Base-by-base conservation (phyloP, 352 stramenopile species). In the Phytophthora podocarpi region DNA sequence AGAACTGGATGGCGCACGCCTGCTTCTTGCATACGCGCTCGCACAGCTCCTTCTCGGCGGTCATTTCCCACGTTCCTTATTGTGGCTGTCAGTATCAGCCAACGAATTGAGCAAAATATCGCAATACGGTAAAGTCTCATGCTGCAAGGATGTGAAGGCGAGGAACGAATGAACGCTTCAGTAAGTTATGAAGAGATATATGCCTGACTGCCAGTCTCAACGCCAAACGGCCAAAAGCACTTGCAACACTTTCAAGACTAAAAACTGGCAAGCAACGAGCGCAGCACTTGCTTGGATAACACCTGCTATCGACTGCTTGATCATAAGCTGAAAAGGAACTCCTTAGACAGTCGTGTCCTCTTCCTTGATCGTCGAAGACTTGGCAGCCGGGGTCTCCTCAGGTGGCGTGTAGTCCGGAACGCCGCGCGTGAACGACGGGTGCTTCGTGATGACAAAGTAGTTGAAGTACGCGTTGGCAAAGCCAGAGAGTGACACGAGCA, bases 381-480 rank as follows among this genome's bases (percentile, higher is more conserved):
- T 75, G 41, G 68, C 59, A 30, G 53, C 57, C n/a, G 66, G 64
- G 16, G 77, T 84, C 43, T 82, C 72, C 15, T 82, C 67, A 31
- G 86, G 86, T 12, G 86, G 86, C 21, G 85, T 82, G 63, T 95
- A 95, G 62, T 95, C 84, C 31, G 86, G 86, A 24, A 95, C 68
- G 6, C 86, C 86, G 21, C 86, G 85, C 37, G 86, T 91, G 72
- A 95, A 95, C 5, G 84, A 93, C 39, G 86, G 86, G 61, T 93
- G 83, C 76, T 93, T 93, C 65, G 76, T 93, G 76, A 95, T 95
- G 58, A 93, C 86, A 64, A 87, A 95, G 70, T 87, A 95, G 72
- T 95, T 96, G 60, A 96, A 94, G 72, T 93, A 93, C n/a, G 84
- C 85, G 57, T 96, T 94, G 40, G 76, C 56, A 42, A 95, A 96